Evolutionary conservation across 805 yeast genomes (phyloP).

Genomic region (Candida ortonii): DNA sequence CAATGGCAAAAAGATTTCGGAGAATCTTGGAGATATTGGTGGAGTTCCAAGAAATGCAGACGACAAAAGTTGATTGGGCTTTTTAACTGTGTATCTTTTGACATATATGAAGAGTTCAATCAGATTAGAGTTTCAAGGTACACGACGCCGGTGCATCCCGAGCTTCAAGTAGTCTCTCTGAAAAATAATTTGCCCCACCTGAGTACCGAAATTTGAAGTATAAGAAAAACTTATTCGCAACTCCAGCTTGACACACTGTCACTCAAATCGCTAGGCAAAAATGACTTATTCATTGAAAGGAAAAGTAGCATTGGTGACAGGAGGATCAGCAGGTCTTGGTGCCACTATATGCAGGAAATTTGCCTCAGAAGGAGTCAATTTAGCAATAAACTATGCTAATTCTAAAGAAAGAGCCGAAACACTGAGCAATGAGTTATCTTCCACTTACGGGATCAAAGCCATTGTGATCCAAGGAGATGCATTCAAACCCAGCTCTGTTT

Average conservation of each 20-base stretch:
- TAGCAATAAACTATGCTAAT: conserved; percentile 34
- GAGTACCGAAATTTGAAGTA: no score
- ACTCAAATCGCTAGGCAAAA: no score
- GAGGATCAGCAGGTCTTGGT: conserved; percentile 36
- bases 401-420: conserved; percentile 31
- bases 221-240: no score
- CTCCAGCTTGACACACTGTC: no score
- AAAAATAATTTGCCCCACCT: no score
- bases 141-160: no score
- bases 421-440: conserved; percentile 18
- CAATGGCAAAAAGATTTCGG: conserved; percentile 4
- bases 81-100: neutral
- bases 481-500: conserved; percentile 14
- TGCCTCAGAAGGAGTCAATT: conserved; percentile 35
- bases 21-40: conserved; percentile 9
- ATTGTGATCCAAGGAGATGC: conserved; percentile 29
- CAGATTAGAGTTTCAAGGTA: no score
- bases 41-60: conserved; percentile 10
- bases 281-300: conserved; percentile 21
- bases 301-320: conserved; percentile 32
- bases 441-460: conserved; percentile 19
- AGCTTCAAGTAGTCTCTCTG: no score
- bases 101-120: neutral
- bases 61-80: conserved; percentile 2
- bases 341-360: conserved; percentile 34